phyloP scores from a whole-genome alignment of 495 filamentous ascomycete species.

The Pseudomonodictys pantanalensis region DNA sequence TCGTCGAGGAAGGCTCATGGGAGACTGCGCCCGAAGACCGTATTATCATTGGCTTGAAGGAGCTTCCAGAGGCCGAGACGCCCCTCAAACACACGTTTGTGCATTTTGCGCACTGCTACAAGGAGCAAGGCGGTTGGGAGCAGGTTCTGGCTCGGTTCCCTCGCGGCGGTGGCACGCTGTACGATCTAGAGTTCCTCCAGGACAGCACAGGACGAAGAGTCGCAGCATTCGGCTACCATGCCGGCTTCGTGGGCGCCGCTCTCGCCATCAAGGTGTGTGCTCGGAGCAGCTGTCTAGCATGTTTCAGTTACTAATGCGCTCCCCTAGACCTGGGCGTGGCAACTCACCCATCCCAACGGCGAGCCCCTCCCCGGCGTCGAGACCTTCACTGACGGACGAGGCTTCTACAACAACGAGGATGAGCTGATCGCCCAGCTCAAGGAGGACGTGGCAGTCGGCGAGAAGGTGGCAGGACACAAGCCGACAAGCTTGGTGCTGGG shows the following conservation, averaged over 20 bases:
- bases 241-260: conserved; percentile 53
- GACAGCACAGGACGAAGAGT: conserved; percentile 76
- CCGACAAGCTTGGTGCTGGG: conserved; percentile 61
- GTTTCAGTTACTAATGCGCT: neutral
- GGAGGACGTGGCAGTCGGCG: conserved; percentile 58
- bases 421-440: conserved; percentile 72
- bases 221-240: conserved; percentile 63
- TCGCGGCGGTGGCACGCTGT: conserved; percentile 75
- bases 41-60: conserved; percentile 84
- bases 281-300: neutral
- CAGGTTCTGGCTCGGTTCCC: conserved; percentile 76
- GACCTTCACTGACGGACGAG: conserved; percentile 40
- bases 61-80: conserved; percentile 83
- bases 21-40: conserved; percentile 73
- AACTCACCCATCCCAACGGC: conserved; percentile 64
- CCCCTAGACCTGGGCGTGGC: conserved; percentile 92
- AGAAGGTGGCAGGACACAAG: conserved; percentile 51
- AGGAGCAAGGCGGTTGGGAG: conserved; percentile 84
- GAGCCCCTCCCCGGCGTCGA: conserved; percentile 64
- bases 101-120: conserved; percentile 80
- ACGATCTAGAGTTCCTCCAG: conserved; percentile 90
- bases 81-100: conserved; percentile 85
- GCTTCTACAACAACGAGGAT: conserved; percentile 68
- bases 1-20: conserved; percentile 86
- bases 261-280: conserved; percentile 26